phyloP scores from a whole-genome alignment of 768 basidiomycete species.

The Rhodosporidiobolus odoratus region DNA sequence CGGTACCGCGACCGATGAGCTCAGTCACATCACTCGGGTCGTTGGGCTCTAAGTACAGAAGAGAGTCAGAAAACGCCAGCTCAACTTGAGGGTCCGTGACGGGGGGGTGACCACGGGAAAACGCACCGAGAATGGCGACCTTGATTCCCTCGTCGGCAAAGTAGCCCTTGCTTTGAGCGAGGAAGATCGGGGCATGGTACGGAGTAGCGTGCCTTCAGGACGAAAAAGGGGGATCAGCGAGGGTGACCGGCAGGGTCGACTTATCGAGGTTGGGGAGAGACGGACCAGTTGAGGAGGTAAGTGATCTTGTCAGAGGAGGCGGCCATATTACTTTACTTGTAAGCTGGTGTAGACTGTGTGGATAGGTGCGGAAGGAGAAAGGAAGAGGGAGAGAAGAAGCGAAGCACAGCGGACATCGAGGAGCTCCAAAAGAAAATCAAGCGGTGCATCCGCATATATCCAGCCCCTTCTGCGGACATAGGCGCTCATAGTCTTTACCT shows the following conservation, averaged over 20 bases:
- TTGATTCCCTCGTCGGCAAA: conserved; percentile 40
- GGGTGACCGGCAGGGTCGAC: not conserved
- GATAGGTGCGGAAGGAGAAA: not conserved
- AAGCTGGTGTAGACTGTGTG: not conserved
- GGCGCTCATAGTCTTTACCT: not conserved
- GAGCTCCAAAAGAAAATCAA: too few species aligned
- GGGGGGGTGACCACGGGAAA: not conserved
- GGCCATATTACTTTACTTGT: not conserved
- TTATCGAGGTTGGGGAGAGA: not conserved
- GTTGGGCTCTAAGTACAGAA: conserved; percentile 26
- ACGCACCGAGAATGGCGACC: conserved; percentile 40
- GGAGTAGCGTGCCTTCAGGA: conserved; percentile 33
- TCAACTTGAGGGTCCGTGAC: not conserved
- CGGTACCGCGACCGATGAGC: conserved; percentile 30
- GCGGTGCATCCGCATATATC: too few species aligned
- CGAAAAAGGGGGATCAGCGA: not conserved
- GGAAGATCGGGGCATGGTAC: conserved; percentile 41
- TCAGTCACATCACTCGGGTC: conserved; percentile 41
- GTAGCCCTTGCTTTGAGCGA: conserved; percentile 39
- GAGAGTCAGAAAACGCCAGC: not conserved
- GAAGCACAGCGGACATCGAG: too few species aligned
- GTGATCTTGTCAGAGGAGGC: conserved; percentile 7
- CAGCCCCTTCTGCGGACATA: too few species aligned
- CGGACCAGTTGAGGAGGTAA: conserved; percentile 33
- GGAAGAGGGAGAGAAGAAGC: not conserved